These are phyloP conservation scores for Physcia stellaris DNA, from an alignment of 495 filamentous ascomycete species.

Conservation along the genomic window DNA sequence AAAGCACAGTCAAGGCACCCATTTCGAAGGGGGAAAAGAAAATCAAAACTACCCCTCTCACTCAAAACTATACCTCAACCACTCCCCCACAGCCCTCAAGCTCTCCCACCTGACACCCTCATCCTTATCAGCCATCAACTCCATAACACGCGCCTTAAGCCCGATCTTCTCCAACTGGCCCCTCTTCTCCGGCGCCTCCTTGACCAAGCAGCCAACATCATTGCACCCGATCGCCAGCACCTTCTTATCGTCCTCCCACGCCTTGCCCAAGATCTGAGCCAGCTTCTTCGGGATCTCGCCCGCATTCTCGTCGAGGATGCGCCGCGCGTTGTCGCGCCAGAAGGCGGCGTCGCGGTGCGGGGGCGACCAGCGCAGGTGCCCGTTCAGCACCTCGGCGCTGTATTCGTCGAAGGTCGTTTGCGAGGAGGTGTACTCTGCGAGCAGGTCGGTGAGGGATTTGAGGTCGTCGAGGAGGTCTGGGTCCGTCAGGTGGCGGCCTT, in stretches of 20 bases:
- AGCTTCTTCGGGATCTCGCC: slow-evolving; percentile 70
- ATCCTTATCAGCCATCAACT: slow-evolving; percentile 81
- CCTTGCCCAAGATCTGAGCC: slow-evolving; percentile 71
- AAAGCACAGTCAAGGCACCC: no score
- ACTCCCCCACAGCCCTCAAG: slow-evolving; percentile 81
- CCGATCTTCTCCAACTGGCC: slow-evolving; percentile 77
- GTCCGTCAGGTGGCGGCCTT: slow-evolving; percentile 73
- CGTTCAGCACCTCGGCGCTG: slow-evolving; percentile 73
- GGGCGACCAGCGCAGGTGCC: slow-evolving; percentile 88
- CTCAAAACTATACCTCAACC: slow-evolving; percentile 84
- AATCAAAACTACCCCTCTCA: no score
- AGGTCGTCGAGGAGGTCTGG: slow-evolving; percentile 83
- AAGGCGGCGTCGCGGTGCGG: slow-evolving; percentile 82
- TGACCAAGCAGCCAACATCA: slow-evolving; percentile 78
- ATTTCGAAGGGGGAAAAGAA: no score
- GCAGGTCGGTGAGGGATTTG: slow-evolving; percentile 53
- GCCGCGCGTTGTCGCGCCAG: slow-evolving; percentile 91
- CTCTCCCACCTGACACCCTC: slow-evolving; percentile 93
- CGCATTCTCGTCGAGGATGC: slow-evolving; percentile 73
- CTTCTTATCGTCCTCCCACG: slow-evolving; percentile 86
- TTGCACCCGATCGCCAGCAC: slow-evolving; percentile 94
- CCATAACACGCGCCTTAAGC: slow-evolving; percentile 85
- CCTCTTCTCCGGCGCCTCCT: slow-evolving; percentile 78
- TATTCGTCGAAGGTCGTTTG: slow-evolving; percentile 98
- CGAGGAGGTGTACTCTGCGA: slow-evolving; percentile 88